Evolutionary conservation across 2,329 filamentous ascomycete genomes (phyloP), one percentile per base, ranked within the genome.

Genomic region (Chaetomium sp.): DNA sequence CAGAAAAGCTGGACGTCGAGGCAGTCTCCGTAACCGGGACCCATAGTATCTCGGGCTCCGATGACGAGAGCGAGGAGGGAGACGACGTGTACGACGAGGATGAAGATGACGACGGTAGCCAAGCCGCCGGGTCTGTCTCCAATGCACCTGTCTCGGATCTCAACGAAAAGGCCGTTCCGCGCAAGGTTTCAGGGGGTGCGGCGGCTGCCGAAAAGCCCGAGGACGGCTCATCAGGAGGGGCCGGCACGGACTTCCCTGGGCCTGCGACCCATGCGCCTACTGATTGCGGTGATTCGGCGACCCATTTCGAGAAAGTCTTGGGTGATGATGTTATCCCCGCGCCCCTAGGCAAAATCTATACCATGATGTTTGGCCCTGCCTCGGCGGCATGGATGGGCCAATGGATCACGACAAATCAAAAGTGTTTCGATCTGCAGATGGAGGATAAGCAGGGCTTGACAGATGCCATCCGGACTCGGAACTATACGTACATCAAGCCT

Each of bases 401-500:
- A 65, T 97, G 90, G 80, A 76, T 99, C 45, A 79, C 88, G 0
- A 85, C 85, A 27, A 90, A 96, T 55, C 89, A 96, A 68, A 97
- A 96, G 69, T 94, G 89, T 45, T 79, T 80, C 4, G 94, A 99
- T n/a, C 70, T 97, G 33, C 86, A 89, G 60, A 85, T 95, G 72
- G 88, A 92, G 46, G 91, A 95, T 63, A 89, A 90, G 67, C 87
- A 86, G 65, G 90, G 88, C 0, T 72, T 95, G 32, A 82, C 82
- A 3, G 80, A 83, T 48, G 89, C 95, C 14, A 88, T 86, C 71
- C 88, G 85, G 68, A 80, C 80, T 3, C 82, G 91, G 46, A 83
- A 76, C 19, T 96, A 87, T 68, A 86, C 85, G 1, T 99, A 96
- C 69, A 95, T 95, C 72, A 97, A 96, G 69, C 94, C 94, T 1